A percentile compares a stretch with the other conserved stretches of the same genome.
These are phyloP conservation scores for Circinella umbellata DNA, from an alignment of 371 early-diverging fungal genomes.

Conservation along the genomic window DNA sequence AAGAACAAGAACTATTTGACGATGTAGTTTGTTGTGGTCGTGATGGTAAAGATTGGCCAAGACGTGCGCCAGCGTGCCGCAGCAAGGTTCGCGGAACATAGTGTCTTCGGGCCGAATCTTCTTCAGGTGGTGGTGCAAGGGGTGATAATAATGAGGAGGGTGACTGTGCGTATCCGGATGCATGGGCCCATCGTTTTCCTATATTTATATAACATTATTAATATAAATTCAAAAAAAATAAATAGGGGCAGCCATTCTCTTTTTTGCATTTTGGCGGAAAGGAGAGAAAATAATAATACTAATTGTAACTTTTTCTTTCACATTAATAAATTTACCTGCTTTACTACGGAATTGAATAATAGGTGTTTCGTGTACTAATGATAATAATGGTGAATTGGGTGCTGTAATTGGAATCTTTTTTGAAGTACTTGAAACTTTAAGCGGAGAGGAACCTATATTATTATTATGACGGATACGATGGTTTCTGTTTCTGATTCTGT, in stretches of 20 bases:
- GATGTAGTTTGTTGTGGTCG: neutral
- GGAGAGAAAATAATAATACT: neutral
- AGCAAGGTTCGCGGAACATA: conserved; percentile 37
- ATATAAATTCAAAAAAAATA: neutral
- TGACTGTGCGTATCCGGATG: conserved; percentile 18
- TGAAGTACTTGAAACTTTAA: too few species aligned
- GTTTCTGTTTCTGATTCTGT: too few species aligned
- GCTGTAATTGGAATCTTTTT: neutral
- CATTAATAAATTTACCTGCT: conserved; percentile 26
- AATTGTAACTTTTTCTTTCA: neutral
- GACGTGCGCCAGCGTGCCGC: conserved; percentile 4
- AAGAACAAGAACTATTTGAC: neutral
- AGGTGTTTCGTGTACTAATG: neutral
- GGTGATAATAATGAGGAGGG: conserved; percentile 15
- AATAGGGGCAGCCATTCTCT: too few species aligned
- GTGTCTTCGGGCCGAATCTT: conserved; percentile 28
- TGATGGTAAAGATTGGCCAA: neutral
- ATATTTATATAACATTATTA: neutral
- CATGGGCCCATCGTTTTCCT: conserved; percentile 37
- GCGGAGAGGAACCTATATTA: neutral
- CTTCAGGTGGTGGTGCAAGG: conserved; percentile 33
- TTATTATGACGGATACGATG: too few species aligned
- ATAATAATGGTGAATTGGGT: conserved; percentile 5
- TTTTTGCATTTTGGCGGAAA: too few species aligned
- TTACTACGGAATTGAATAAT: conserved; percentile 42